These are phyloP conservation scores for Venturia effusa DNA, from an alignment of 2,329 filamentous ascomycete genomes.

Conservation along the genomic window DNA sequence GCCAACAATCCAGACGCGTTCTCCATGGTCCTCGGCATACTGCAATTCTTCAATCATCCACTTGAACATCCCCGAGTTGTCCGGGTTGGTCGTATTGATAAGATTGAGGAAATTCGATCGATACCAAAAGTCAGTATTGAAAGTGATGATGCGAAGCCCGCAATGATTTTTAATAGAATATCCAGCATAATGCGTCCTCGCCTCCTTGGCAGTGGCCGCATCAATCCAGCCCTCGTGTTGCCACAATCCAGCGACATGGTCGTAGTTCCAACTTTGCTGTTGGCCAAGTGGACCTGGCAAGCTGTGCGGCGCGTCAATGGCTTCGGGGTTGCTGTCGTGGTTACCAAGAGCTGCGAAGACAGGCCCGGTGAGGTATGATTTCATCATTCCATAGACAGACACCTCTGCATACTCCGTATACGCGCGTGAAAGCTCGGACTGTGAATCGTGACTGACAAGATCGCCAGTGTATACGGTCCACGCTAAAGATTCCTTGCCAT, in stretches of 20 bases:
- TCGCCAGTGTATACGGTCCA: conserved; percentile 49
- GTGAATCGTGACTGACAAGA: conserved; percentile 43
- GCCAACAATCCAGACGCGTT: conserved; percentile 44
- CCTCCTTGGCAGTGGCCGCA: conserved; percentile 32
- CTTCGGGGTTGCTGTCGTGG: conserved; percentile 45
- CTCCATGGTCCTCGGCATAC: conserved; percentile 39
- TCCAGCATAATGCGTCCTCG: conserved; percentile 43
- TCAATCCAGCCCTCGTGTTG: conserved; percentile 46
- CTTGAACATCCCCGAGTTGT: conserved; percentile 37
- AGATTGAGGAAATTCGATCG: conserved; percentile 36
- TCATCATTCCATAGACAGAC: conserved; percentile 44
- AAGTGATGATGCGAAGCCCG: conserved; percentile 40
- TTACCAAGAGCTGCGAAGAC: conserved; percentile 48
- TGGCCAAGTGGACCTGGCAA: conserved; percentile 42
- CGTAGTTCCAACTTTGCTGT: conserved; percentile 49
- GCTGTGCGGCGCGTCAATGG: conserved; percentile 41
- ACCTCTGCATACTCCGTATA: conserved; percentile 45
- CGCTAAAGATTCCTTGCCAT: conserved; percentile 31
- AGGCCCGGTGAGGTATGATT: conserved; percentile 44
- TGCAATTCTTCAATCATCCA: conserved; percentile 44
- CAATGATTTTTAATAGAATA: conserved; percentile 45
- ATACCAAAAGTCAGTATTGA: conserved; percentile 44
- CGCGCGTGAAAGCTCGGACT: conserved; percentile 39
- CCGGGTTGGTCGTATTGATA: conserved; percentile 42
- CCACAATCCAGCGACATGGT: conserved; percentile 46